phyloP scores from a whole-genome alignment of 78 protist species.

The Speleostelium caveatum region DNA sequence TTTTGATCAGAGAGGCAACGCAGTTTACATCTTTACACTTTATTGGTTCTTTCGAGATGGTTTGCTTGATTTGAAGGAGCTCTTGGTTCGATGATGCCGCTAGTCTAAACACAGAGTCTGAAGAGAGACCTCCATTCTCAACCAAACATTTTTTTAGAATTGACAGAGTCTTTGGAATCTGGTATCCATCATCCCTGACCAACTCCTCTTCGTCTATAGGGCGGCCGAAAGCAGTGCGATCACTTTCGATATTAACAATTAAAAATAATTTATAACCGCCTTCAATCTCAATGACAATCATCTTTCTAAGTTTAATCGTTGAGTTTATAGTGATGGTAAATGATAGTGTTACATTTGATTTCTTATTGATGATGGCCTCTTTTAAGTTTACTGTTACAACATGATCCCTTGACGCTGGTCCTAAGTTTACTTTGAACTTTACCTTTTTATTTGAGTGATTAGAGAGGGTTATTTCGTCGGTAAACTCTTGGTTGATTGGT shows the following conservation, averaged over 20 bases:
- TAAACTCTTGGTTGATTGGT: slow-evolving; percentile 4
- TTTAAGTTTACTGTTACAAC: neutral
- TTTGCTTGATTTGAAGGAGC: neutral
- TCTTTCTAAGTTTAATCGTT: slow-evolving; percentile 18
- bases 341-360: neutral
- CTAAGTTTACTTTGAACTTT: slow-evolving; percentile 19
- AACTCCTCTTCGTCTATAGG: slow-evolving; percentile 15
- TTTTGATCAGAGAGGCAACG: slow-evolving; percentile 27
- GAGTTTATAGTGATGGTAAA: slow-evolving; percentile 11
- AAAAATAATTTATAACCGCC: slow-evolving; percentile 22
- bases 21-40: neutral
- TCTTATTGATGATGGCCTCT: slow-evolving; percentile 26
- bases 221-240: slow-evolving; percentile 50
- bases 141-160: slow-evolving; percentile 3
- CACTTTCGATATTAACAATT: slow-evolving; percentile 17
- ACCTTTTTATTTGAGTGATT: neutral
- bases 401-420: slow-evolving; percentile 22
- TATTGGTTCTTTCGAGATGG: slow-evolving; percentile 7
- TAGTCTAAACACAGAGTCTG: slow-evolving; percentile 21
- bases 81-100: slow-evolving; percentile 2
- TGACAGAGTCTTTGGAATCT: slow-evolving; percentile 6
- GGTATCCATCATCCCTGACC: neutral
- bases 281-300: slow-evolving; percentile 32
- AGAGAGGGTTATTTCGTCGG: slow-evolving; percentile 1
- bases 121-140: neutral